Conservation (phyloP, 331 rosid genomes). For the Acacia pycnantha region DNA sequence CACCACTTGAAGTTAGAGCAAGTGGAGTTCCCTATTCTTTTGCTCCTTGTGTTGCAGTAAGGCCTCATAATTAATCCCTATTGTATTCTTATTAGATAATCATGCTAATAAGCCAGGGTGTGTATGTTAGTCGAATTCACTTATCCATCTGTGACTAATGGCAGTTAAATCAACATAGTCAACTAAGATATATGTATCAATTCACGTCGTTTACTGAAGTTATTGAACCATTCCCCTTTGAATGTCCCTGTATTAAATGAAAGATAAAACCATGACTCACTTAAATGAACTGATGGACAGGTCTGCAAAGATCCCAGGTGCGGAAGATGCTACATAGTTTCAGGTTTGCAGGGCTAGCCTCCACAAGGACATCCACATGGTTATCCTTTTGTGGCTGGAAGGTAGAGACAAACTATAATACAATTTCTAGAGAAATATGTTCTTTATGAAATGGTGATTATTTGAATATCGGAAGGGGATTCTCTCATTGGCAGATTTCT, state of each 20-base stretch:
- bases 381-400: slow-evolving; percentile 83
- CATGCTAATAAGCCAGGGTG: neutral
- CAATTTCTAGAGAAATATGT: neutral
- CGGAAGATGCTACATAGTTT: slow-evolving; percentile 81
- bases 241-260: too few species aligned
- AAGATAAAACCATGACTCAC: slow-evolving; percentile 9
- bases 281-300: slow-evolving; percentile 39
- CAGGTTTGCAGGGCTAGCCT: slow-evolving; percentile 88
- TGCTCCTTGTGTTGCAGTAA: slow-evolving; percentile 90
- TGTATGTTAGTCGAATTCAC: neutral
- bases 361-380: slow-evolving; percentile 66
- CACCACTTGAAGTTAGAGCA: slow-evolving; percentile 86
- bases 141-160: neutral
- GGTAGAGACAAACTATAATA: slow-evolving; percentile 40
- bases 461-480: too few species aligned
- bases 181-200: neutral
- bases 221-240: too few species aligned
- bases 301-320: slow-evolving; percentile 89
- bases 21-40: slow-evolving; percentile 68
- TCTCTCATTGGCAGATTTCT: too few species aligned
- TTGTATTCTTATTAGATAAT: neutral
- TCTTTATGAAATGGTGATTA: neutral
- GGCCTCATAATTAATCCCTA: slow-evolving; percentile 28
- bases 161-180: slow-evolving; percentile 9
- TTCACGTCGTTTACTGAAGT: too few species aligned